Conservation (phyloP, 2,329 filamentous ascomycete species). For the Chalara sp. region DNA sequence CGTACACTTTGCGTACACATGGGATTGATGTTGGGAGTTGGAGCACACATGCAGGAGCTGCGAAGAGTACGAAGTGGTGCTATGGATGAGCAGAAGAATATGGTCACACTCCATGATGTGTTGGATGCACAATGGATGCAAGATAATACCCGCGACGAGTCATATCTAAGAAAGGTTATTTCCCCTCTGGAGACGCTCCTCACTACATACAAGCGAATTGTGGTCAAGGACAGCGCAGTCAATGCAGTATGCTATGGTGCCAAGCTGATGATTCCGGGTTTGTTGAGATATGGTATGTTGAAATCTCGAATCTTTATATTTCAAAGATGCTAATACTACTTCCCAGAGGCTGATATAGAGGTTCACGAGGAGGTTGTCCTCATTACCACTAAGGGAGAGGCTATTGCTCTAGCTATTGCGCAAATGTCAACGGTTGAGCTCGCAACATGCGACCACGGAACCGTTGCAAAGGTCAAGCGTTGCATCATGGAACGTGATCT, state of each 20-base stretch:
- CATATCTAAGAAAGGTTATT: constrained; percentile 86
- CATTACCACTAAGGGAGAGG: constrained; percentile 99
- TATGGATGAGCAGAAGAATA: constrained; percentile 83
- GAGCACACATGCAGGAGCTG: constrained; percentile 97
- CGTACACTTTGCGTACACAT: constrained; percentile 96
- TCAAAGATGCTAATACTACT: constrained; percentile 20
- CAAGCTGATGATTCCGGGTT: constrained; percentile 96
- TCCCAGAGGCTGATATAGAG: constrained; percentile 76
- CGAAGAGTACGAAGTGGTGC: constrained; percentile 88
- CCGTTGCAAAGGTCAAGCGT: constrained; percentile 97
- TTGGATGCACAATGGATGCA: constrained; percentile 93
- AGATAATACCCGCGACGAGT: constrained; percentile 94
- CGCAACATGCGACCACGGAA: constrained; percentile 92
- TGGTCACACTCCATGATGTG: constrained; percentile 93
- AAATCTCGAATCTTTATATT: background rate
- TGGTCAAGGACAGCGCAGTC: constrained; percentile 94
- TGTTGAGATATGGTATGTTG: constrained; percentile 76
- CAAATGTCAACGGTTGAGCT: constrained; percentile 98
- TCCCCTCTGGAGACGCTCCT: constrained; percentile 87
- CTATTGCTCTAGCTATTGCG: constrained; percentile 90
- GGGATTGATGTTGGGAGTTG: constrained; percentile 68
- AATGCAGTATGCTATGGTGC: constrained; percentile 98
- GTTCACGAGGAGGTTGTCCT: constrained; percentile 93
- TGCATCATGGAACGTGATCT: constrained; percentile 99
- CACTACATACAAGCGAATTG: constrained; percentile 89